Conservation (phyloP, 2,329 filamentous ascomycete species). For the Fragosphaeria purpurea region DNA sequence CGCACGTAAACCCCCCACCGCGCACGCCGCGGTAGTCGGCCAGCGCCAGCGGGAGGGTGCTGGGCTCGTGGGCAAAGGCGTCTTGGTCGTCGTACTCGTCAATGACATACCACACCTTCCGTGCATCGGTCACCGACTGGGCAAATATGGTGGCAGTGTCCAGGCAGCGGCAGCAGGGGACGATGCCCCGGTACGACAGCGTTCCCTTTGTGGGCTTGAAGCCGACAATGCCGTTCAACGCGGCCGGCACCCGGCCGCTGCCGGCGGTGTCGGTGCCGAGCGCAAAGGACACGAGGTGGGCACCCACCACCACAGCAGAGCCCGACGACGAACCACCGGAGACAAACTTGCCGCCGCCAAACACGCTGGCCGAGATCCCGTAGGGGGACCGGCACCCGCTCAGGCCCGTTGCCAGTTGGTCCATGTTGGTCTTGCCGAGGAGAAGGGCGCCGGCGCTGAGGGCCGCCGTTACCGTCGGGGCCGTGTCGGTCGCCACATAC, state of each 20-base stretch:
- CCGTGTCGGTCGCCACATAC: slow-evolving; percentile 35
- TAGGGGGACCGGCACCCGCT: slow-evolving; percentile 46
- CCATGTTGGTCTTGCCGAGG: slow-evolving; percentile 49
- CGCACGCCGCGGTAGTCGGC: slow-evolving; percentile 15
- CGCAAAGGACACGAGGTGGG: slow-evolving; percentile 42
- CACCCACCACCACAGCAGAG: slow-evolving; percentile 42
- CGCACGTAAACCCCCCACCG: slow-evolving; percentile 30
- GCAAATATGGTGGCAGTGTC: slow-evolving; percentile 10
- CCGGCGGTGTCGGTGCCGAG: slow-evolving; percentile 49
- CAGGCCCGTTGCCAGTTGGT: slow-evolving; percentile 53
- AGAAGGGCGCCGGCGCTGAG: slow-evolving; percentile 42
- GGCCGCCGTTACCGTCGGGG: slow-evolving; percentile 35
- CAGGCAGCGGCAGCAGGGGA: slow-evolving; percentile 7
- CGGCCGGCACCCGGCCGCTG: slow-evolving; percentile 41
- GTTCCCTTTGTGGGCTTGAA: slow-evolving; percentile 41
- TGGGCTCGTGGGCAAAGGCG: slow-evolving; percentile 35
- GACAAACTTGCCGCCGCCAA: slow-evolving; percentile 16
- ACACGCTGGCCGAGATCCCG: slow-evolving; percentile 33
- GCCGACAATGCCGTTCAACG: slow-evolving; percentile 44
- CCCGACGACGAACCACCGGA: slow-evolving; percentile 47
- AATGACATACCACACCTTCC: slow-evolving; percentile 36
- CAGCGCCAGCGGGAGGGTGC: slow-evolving; percentile 12
- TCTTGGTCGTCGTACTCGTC: slow-evolving; percentile 36
- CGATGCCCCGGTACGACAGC: slow-evolving; percentile 34
- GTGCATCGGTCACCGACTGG: slow-evolving; percentile 28